Percentiles rank a stretch among this genome's conserved stretches.
phyloP scores from a whole-genome alignment of 2,329 filamentous ascomycete genomes.

The Arthrobotrys sinensis region DNA sequence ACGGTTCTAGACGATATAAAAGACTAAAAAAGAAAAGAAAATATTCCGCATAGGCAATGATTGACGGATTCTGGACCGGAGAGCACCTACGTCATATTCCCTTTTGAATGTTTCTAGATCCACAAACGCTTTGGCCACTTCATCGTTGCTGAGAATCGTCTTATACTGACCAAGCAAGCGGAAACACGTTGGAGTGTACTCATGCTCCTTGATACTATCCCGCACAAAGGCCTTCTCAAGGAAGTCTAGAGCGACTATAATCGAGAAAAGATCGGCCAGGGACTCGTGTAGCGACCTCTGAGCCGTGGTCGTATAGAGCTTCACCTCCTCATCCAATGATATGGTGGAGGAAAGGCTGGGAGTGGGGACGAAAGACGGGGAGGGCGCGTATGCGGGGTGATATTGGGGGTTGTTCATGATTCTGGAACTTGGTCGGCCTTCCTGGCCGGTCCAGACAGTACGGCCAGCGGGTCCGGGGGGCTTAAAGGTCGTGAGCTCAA shows the following conservation, averaged over 20 bases:
- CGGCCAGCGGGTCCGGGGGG: constrained; percentile 24
- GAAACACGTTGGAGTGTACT: constrained; percentile 94
- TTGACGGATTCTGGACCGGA: constrained; percentile 8
- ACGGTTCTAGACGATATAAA: constrained; percentile 29
- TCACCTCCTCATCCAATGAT: constrained; percentile 81
- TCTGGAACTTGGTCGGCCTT: constrained; percentile 34
- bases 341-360: constrained; percentile 63
- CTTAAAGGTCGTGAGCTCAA: constrained; percentile 26
- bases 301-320: constrained; percentile 85
- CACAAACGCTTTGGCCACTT: constrained; percentile 87
- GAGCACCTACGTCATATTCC: constrained; percentile 84
- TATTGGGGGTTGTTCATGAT: constrained; percentile 63
- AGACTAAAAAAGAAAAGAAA: constrained; percentile 23
- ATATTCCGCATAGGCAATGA: constrained; percentile 10
- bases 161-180: constrained; percentile 96
- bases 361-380: constrained; percentile 64
- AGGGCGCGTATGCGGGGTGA: constrained; percentile 64
- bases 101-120: constrained; percentile 92
- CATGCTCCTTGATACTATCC: constrained; percentile 89
- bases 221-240: constrained; percentile 97
- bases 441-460: constrained; percentile 17
- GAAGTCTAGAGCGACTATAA: constrained; percentile 94
- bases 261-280: constrained; percentile 96
- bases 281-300: constrained; percentile 96
- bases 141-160: constrained; percentile 90